Conservation (phyloP, 306 rosid genomes). For the Senna tora region DNA sequence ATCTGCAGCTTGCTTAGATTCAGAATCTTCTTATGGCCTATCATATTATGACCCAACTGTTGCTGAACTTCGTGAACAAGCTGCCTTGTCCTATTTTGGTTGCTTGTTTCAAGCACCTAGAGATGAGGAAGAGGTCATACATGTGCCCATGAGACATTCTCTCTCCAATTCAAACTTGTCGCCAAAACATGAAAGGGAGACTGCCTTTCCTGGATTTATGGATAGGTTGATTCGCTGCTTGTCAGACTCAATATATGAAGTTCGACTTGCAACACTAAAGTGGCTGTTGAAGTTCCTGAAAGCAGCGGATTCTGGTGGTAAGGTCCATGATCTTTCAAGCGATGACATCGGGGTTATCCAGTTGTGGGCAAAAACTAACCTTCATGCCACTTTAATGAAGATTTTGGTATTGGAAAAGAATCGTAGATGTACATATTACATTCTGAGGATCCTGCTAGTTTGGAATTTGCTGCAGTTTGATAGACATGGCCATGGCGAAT, state of each 20-base stretch:
- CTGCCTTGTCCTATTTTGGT: constrained; percentile 79
- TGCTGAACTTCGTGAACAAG: constrained; percentile 83
- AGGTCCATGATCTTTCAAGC: constrained; percentile 47
- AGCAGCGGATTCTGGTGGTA: constrained; percentile 53
- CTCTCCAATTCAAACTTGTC: constrained; percentile 45
- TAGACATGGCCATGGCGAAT: constrained; percentile 44
- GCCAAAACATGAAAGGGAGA: constrained; percentile 50
- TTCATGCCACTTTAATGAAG: constrained; percentile 65
- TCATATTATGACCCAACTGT: constrained; percentile 78
- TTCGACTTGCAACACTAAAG: constrained; percentile 88
- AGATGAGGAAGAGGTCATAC: constrained; percentile 51
- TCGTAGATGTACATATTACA: constrained; percentile 70
- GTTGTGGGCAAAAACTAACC: constrained; percentile 65
- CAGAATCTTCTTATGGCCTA: constrained; percentile 50
- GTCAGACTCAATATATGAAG: constrained; percentile 84
- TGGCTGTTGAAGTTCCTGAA: constrained; percentile 84
- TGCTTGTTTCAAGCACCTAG: constrained; percentile 75
- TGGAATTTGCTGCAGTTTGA: constrained; percentile 83
- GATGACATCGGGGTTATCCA: constrained; percentile 54
- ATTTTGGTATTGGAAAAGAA: constrained; percentile 70
- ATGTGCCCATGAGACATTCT: constrained; percentile 44
- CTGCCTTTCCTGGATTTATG: constrained; percentile 56
- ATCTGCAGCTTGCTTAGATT: constrained; percentile 75
- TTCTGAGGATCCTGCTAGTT: constrained; percentile 69
- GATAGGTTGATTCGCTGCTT: constrained; percentile 70